Evolutionary conservation across 1,139 yeast species (phyloP).

Genomic region (Pneumocystis wakefieldiae): DNA sequence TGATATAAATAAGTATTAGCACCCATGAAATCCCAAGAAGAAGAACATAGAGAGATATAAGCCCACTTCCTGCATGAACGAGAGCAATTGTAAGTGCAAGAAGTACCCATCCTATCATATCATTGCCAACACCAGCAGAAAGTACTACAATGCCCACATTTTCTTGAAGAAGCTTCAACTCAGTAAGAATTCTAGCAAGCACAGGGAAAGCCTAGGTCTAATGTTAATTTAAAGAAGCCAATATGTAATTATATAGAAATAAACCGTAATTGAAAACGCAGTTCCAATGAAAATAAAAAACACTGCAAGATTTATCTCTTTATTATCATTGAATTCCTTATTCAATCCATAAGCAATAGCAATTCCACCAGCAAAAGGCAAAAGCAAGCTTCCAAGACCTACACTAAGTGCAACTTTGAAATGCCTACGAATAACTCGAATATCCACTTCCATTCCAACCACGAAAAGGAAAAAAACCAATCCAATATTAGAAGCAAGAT

Average conservation of each 20-base stretch:
- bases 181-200: constrained; percentile 60
- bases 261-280: constrained; percentile 53
- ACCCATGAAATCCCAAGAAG: constrained; percentile 56
- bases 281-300: constrained; percentile 46
- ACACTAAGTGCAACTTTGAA: constrained; percentile 47
- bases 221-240: neutral
- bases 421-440: constrained; percentile 45
- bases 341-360: constrained; percentile 53
- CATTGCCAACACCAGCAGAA: constrained; percentile 70
- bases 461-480: constrained; percentile 58
- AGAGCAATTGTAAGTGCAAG: constrained; percentile 61
- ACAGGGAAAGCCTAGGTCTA: constrained; percentile 50
- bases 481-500: constrained; percentile 56
- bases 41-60: constrained; percentile 52
- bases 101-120: constrained; percentile 67
- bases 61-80: constrained; percentile 55
- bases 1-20: constrained; percentile 40
- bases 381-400: constrained; percentile 53
- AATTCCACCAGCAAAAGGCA: constrained; percentile 68
- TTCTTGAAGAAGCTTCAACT: constrained; percentile 51
- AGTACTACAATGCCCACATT: constrained; percentile 65
- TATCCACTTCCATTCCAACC: constrained; percentile 64
- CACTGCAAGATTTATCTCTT: constrained; percentile 20
- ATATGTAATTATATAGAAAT: neutral
- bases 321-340: constrained; percentile 32